Percentiles rank a stretch among this genome's conserved stretches.
Evolutionary conservation across 495 filamentous ascomycete genomes (phyloP).

Genomic region (Neurospora sp.): DNA sequence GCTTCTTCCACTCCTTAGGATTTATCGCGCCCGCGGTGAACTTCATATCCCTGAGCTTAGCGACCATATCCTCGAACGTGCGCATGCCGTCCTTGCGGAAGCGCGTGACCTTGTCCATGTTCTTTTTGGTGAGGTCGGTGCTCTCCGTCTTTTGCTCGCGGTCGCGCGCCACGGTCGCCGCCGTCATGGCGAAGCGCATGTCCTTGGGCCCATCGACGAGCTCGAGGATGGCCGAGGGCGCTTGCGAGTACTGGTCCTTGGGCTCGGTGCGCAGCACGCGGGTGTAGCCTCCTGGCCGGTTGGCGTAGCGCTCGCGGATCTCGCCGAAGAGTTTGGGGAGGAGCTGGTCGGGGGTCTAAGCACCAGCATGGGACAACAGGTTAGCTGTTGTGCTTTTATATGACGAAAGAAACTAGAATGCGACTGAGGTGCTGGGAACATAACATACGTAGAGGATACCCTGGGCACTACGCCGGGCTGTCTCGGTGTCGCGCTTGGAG

Average conservation of each 20-base stretch:
- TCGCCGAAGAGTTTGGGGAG: constrained; percentile 83
- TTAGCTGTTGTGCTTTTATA: no score
- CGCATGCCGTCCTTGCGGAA: constrained; percentile 59
- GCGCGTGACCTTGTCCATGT: constrained; percentile 76
- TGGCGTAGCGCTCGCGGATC: constrained; percentile 65
- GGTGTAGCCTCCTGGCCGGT: constrained; percentile 88
- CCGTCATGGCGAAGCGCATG: constrained; percentile 89
- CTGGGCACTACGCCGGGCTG: constrained; percentile 53
- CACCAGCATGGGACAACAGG: no score
- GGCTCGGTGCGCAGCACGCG: constrained; percentile 82
- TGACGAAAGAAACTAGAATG: no score
- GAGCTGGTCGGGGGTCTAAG: constrained; percentile 44
- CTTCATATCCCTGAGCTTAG: constrained; percentile 39
- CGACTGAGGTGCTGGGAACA: no score
- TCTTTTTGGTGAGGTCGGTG: constrained; percentile 61
- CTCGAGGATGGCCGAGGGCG: constrained; percentile 83
- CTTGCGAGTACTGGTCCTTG: constrained; percentile 69
- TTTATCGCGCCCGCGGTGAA: constrained; percentile 4
- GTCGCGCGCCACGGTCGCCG: constrained; percentile 60
- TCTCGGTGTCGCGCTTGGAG: constrained; percentile 82
- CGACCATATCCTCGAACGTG: constrained; percentile 61
- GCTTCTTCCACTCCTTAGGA: background rate
- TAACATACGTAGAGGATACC: constrained; percentile 72
- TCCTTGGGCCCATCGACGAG: constrained; percentile 92
- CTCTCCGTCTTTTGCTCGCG: constrained; percentile 41